Evolutionary conservation across 148 eudicot genomes (phyloP).

Genomic region (Spergularia bocconei): DNA sequence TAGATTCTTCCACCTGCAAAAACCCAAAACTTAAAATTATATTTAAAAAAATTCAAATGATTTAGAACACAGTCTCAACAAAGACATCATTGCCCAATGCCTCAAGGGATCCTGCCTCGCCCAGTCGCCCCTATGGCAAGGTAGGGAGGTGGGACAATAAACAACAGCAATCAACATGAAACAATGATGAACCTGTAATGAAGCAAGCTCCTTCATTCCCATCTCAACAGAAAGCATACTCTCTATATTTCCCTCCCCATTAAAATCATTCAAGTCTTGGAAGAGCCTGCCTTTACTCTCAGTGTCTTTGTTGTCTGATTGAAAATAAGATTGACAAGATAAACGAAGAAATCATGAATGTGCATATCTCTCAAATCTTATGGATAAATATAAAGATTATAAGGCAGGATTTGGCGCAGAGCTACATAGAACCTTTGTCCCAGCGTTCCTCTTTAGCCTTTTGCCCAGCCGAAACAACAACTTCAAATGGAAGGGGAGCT

Average conservation of each 20-base stretch:
- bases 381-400: too few species aligned
- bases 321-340: slow-evolving; percentile 9
- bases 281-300: slow-evolving; percentile 55
- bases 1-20: slow-evolving; percentile 72
- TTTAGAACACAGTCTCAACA: neutral
- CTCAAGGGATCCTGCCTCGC: too few species aligned
- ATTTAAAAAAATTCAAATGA: neutral
- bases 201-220: slow-evolving; percentile 90
- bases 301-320: slow-evolving; percentile 46
- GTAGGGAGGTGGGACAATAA: neutral
- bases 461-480: slow-evolving; percentile 91
- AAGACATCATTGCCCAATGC: too few species aligned
- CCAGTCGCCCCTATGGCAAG: too few species aligned
- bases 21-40: slow-evolving; percentile 8
- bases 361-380: neutral
- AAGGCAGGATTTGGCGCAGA: neutral
- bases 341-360: neutral
- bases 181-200: slow-evolving; percentile 53
- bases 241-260: slow-evolving; percentile 83
- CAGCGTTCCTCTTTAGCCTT: slow-evolving; percentile 85
- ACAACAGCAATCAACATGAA: neutral
- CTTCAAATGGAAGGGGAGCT: slow-evolving; percentile 92
- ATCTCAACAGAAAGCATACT: slow-evolving; percentile 91
- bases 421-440: slow-evolving; percentile 55
- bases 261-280: slow-evolving; percentile 71